Evolutionary conservation across 805 yeast species (phyloP).

Genomic region (Yamadazyma sp.): DNA sequence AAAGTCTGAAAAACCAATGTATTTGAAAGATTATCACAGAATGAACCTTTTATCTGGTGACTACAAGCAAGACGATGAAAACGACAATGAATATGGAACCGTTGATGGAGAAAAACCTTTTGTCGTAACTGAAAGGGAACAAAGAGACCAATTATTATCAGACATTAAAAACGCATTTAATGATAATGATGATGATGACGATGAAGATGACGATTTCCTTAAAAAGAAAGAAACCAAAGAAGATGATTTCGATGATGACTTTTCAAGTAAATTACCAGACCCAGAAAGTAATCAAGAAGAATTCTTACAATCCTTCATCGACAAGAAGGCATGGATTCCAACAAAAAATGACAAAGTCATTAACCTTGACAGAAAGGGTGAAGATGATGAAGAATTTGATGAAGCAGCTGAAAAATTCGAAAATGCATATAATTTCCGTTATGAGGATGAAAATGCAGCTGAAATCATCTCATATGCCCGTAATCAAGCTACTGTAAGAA

Average conservation of each 20-base stretch:
- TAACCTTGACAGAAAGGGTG: slow-evolving; percentile 47
- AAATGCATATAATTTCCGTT: slow-evolving; percentile 90
- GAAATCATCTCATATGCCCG: slow-evolving; percentile 95
- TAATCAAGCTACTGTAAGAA: slow-evolving; percentile 85
- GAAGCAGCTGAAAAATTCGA: slow-evolving; percentile 90
- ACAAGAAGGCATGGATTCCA: slow-evolving; percentile 88
- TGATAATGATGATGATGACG: slow-evolving; percentile 41
- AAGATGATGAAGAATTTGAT: slow-evolving; percentile 76
- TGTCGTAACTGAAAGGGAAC: slow-evolving; percentile 71
- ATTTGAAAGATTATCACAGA: slow-evolving; percentile 90
- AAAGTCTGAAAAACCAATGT: slow-evolving; percentile 59
- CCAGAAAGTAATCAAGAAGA: slow-evolving; percentile 52
- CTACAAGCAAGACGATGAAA: slow-evolving; percentile 50
- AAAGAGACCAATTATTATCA: slow-evolving; percentile 64
- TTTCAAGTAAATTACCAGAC: slow-evolving; percentile 52
- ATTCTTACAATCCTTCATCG: slow-evolving; percentile 71
- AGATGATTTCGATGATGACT: slow-evolving; percentile 14
- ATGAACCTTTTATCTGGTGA: slow-evolving; percentile 71
- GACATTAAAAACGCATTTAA: slow-evolving; percentile 72
- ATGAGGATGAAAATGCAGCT: slow-evolving; percentile 86
- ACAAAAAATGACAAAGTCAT: slow-evolving; percentile 57
- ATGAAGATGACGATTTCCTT: slow-evolving; percentile 48
- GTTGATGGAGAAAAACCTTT: slow-evolving; percentile 64
- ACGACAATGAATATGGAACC: slow-evolving; percentile 42
- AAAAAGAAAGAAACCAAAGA: slow-evolving; percentile 48